phyloP scores from a whole-genome alignment of 495 filamentous ascomycete genomes.

The Massariosphaeria phaeospora region DNA sequence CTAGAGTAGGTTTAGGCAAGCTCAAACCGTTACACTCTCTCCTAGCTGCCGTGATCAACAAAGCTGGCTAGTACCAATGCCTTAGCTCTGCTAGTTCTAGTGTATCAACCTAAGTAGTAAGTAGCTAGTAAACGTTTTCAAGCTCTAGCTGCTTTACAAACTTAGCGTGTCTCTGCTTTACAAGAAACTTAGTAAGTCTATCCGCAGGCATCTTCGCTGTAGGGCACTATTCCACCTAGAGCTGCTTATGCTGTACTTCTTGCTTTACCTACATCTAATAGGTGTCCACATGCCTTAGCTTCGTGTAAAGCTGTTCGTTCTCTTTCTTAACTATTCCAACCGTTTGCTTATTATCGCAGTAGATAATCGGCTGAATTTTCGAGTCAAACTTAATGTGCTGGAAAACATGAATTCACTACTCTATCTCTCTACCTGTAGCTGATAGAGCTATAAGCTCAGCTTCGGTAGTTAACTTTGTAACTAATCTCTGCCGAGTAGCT shows the following conservation, averaged over 20 bases:
- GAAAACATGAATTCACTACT: constrained; percentile 13
- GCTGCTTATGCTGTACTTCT: not conserved
- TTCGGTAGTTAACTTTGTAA: constrained; percentile 38
- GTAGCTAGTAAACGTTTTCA: no score
- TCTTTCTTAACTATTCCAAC: constrained; percentile 6
- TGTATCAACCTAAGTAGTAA: no score
- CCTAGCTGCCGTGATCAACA: no score
- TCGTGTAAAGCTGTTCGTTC: not conserved
- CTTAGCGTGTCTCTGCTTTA: no score
- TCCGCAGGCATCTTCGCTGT: no score
- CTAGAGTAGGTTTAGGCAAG: no score
- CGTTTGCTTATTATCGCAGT: constrained; percentile 21
- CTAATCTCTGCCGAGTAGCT: constrained; percentile 30
- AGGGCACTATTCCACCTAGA: constrained; percentile 6
- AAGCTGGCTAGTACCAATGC: no score
- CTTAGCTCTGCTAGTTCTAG: no score
- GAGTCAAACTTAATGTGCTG: not conserved
- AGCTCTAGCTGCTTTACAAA: no score
- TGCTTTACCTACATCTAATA: constrained; percentile 19
- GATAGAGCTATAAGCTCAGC: constrained; percentile 30
- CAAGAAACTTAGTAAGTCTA: no score
- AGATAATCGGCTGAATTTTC: not conserved
- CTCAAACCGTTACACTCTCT: no score
- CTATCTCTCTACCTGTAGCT: constrained; percentile 20
- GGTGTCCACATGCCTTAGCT: constrained; percentile 21